phyloP scores from a whole-genome alignment of 352 stramenopile species.

The Phytopythium sindhum region DNA sequence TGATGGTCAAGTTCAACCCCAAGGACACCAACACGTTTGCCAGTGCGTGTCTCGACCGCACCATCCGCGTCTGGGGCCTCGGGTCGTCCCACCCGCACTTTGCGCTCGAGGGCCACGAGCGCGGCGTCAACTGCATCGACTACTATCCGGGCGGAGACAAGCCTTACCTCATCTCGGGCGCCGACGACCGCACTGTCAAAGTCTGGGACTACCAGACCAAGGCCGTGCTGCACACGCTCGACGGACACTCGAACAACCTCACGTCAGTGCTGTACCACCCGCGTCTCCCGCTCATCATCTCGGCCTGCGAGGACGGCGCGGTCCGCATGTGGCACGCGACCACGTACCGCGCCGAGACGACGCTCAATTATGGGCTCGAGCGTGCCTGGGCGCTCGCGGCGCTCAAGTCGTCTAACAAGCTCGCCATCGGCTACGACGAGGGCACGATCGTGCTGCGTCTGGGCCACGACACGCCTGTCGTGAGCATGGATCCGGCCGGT shows the following conservation, averaged over 20 bases:
- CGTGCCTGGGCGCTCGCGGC: conserved; percentile 95
- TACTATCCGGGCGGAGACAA: conserved; percentile 99
- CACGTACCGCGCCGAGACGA: conserved; percentile 97
- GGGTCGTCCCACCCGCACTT: conserved; percentile 93
- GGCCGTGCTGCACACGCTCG: conserved; percentile 98
- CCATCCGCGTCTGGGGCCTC: conserved; percentile 95
- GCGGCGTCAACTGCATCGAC: conserved; percentile 98
- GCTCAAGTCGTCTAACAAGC: conserved; percentile 82
- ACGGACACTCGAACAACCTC: conserved; percentile 99
- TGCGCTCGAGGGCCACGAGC: conserved; percentile 90
- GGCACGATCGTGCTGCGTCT: conserved; percentile 95
- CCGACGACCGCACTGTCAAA: conserved; percentile 97
- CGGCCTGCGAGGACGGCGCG: conserved; percentile 96
- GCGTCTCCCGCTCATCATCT: conserved; percentile 97
- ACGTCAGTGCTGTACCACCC: conserved; percentile 98
- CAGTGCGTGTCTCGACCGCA: conserved; percentile 95
- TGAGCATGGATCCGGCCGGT: conserved; percentile 96
- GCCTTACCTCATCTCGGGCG: conserved; percentile 97
- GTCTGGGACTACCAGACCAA: conserved; percentile 99
- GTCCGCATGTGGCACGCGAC: conserved; percentile 92
- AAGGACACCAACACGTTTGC: conserved; percentile 99
- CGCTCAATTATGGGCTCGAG: conserved; percentile 99
- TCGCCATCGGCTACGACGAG: conserved; percentile 95
- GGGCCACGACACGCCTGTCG: conserved; percentile 96
- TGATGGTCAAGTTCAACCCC: conserved; percentile 99